phyloP scores from a whole-genome alignment of 1,284 basidiomycete species.

The Cutaneotrichosporon sp. region DNA sequence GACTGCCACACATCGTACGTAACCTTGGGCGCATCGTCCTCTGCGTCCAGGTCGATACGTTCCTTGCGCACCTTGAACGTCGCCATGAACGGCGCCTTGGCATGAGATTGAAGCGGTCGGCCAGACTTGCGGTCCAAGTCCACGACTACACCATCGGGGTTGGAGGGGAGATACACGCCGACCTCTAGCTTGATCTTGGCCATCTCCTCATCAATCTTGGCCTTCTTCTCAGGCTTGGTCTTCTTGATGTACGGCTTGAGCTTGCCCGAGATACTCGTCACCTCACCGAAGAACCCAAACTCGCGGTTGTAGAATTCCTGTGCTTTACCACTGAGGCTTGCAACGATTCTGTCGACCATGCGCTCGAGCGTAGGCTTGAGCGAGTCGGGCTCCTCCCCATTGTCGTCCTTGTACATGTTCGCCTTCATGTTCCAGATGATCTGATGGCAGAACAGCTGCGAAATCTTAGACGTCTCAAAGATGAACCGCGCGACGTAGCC shows the following conservation, averaged over 20 bases:
- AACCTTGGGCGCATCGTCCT: slow-evolving; percentile 57
- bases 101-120: slow-evolving; percentile 92
- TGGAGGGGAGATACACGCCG: slow-evolving; percentile 95
- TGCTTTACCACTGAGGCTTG: slow-evolving; percentile 85
- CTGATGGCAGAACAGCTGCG: slow-evolving; percentile 97
- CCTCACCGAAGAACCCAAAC: slow-evolving; percentile 93
- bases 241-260: slow-evolving; percentile 96
- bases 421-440: slow-evolving; percentile 99
- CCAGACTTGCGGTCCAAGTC: slow-evolving; percentile 97
- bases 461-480: slow-evolving; percentile 95
- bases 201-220: slow-evolving; percentile 98
- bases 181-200: slow-evolving; percentile 87
- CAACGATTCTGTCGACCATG: slow-evolving; percentile 79
- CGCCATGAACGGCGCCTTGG: slow-evolving; percentile 99
- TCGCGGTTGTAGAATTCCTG: slow-evolving; percentile 90
- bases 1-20: slow-evolving; percentile 93
- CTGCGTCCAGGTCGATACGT: slow-evolving; percentile 27
- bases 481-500: slow-evolving; percentile 96
- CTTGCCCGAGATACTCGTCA: slow-evolving; percentile 97
- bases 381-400: slow-evolving; percentile 70
- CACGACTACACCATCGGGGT: slow-evolving; percentile 93
- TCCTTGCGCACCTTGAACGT: slow-evolving; percentile 97
- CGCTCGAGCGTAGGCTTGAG: slow-evolving; percentile 92
- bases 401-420: slow-evolving; percentile 91
- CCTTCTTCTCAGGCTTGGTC: slow-evolving; percentile 96